Evolutionary conservation across 2,329 filamentous ascomycete species (phyloP), one percentile per base, ranked within the genome.

Genomic region (Colletotrichum salicis): DNA sequence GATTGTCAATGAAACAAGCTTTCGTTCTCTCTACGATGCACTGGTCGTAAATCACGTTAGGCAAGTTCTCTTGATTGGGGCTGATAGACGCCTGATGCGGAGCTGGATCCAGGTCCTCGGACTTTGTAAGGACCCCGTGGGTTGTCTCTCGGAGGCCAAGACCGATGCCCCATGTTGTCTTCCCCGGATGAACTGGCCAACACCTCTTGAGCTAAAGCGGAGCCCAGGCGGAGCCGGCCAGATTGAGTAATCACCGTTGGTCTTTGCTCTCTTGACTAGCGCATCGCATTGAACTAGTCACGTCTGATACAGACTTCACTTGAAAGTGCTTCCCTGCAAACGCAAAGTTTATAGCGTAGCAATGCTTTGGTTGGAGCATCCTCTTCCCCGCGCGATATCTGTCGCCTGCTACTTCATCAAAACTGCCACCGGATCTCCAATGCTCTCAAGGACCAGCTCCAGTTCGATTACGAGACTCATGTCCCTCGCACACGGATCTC

Each of bases 231-330:
- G 65, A 4, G 10, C 31, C 19, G 4, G 5, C 5, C 24, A 13
- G 15, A 54, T 24, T 24, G 27, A 35, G 24, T 3, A 37, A 41
- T 63, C 27, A 7, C 31, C 15, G 31, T 54, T 48, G 19, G 7
- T 11, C 19, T n/a, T 22, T 48, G 19, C 41, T n/a, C 19, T 29
- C 54, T 69, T 69, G 67, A 69, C 67, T 69, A 33, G 19, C 45
- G 54, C 24, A 33, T 41, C 19, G 45, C 55, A 64, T 64, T 57
- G 24, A 64, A 51, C 52, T 31, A 31, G 37, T 24, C 31, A 24
- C 13, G 15, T 59, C 66, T 69, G 54, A 64, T 41, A 58, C 41
- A 64, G n/a, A 54, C 54, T 58, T 59, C 45, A 69, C 54, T 33
- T 56, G 56, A 35, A 29, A n/a, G 41, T 57, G 45, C 27, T 67